Percentiles rank a stretch among this genome's conserved stretches.
phyloP scores from a whole-genome alignment of 495 filamentous ascomycete genomes.

The Chaetomium cochliodes region DNA sequence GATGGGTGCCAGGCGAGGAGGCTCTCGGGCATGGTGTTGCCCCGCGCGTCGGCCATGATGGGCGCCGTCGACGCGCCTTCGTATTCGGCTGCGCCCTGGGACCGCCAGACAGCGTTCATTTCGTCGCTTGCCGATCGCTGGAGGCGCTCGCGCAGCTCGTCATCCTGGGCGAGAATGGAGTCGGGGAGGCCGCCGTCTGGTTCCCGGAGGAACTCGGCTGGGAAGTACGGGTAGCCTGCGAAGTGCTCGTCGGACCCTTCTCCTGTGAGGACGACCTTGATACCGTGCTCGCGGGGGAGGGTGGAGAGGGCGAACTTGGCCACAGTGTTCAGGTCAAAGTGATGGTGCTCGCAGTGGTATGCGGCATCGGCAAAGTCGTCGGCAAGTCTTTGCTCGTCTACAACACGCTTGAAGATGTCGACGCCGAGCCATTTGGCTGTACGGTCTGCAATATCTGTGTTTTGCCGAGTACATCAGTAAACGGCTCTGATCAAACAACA shows the following conservation, averaged over 20 bases:
- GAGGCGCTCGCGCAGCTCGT: conserved; percentile 16
- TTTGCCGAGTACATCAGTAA: too few relatives aligned
- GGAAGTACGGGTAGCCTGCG: conserved; percentile 48
- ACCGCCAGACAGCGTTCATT: background rate
- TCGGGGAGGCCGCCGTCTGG: conserved; percentile 42
- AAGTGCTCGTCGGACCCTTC: conserved; percentile 57
- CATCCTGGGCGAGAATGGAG: conserved; percentile 16
- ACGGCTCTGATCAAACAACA: too few relatives aligned
- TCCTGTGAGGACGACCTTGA: conserved; percentile 53
- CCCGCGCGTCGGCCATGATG: too few relatives aligned
- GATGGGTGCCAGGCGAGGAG: too few relatives aligned
- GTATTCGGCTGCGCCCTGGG: background rate
- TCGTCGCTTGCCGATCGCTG: background rate
- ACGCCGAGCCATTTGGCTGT: conserved; percentile 53
- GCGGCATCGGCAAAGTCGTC: conserved; percentile 48
- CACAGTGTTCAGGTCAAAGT: conserved; percentile 48
- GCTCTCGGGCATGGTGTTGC: too few relatives aligned
- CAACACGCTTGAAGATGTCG: conserved; percentile 41
- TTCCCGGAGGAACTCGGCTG: conserved; percentile 46
- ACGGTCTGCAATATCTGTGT: conserved; percentile 48
- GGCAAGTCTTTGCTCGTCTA: conserved; percentile 49
- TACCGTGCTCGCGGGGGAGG: conserved; percentile 42
- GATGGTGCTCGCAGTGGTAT: conserved; percentile 49
- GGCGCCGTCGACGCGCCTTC: too few relatives aligned
- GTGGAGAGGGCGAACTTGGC: conserved; percentile 49